Percentiles rank a stretch among this genome's conserved stretches.
Evolutionary conservation across 1,284 basidiomycete genomes (phyloP).

Genomic region (Leccinum laetum): DNA sequence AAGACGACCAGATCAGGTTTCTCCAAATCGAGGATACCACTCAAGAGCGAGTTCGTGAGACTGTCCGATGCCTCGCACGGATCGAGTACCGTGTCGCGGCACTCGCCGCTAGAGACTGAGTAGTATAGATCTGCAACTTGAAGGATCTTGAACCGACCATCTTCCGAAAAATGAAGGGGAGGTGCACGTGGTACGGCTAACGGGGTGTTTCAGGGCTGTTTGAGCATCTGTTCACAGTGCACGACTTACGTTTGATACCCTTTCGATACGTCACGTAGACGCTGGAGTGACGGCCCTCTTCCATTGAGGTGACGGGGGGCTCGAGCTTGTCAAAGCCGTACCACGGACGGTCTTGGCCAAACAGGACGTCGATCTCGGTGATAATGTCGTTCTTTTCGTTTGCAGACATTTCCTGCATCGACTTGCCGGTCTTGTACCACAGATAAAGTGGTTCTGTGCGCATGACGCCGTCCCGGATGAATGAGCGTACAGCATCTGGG

Average conservation of each 20-base stretch:
- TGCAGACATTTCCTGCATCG: conserved; percentile 53
- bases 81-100: conserved; percentile 60
- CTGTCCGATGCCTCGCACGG: conserved; percentile 71
- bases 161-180: conserved; percentile 76
- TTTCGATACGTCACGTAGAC: conserved; percentile 61
- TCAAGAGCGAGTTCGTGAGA: conserved; percentile 71
- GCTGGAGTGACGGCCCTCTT: conserved; percentile 42
- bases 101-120: conserved; percentile 72
- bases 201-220: background rate
- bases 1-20: conserved; percentile 92
- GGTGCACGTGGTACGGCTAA: conserved; percentile 67
- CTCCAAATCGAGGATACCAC: conserved; percentile 73
- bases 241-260: conserved; percentile 62
- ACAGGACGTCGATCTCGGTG: conserved; percentile 87
- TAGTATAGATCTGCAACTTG: conserved; percentile 92
- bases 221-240: background rate
- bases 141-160: conserved; percentile 86
- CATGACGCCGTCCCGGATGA: conserved; percentile 53
- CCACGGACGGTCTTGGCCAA: conserved; percentile 79
- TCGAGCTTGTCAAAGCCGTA: conserved; percentile 80
- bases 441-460: conserved; percentile 56
- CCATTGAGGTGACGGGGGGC: conserved; percentile 49
- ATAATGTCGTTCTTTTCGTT: conserved; percentile 66
- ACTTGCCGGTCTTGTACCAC: conserved; percentile 76
- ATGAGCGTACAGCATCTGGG: too few relatives aligned